These are phyloP conservation scores for Aureobasidium melanogenum DNA, from an alignment of 2,329 filamentous ascomycete species.

Conservation along the genomic window DNA sequence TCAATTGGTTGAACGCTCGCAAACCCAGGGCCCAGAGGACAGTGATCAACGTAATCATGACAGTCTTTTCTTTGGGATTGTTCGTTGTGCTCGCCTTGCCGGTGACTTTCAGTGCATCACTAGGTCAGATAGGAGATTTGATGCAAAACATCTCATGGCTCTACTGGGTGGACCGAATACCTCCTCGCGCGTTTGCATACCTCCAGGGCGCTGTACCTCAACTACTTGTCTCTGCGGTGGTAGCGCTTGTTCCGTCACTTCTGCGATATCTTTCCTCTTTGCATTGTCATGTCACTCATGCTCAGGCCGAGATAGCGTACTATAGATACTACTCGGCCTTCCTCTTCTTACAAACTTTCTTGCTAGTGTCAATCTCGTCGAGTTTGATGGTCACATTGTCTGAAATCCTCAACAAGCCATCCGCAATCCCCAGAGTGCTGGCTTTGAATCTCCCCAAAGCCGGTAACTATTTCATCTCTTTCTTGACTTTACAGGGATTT, in stretches of 20 bases:
- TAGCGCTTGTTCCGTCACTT: background rate
- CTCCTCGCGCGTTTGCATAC: background rate
- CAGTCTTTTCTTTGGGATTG: background rate
- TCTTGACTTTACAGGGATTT: background rate
- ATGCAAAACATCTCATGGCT: background rate
- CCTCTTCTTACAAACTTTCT: background rate
- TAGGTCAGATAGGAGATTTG: background rate
- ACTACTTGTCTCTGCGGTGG: background rate
- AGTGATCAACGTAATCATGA: background rate
- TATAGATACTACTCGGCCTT: background rate
- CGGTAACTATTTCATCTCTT: constrained; percentile 2
- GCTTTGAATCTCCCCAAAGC: background rate
- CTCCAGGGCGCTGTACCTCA: background rate
- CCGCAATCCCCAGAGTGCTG: background rate
- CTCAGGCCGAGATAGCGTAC: background rate
- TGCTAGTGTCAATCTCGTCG: background rate
- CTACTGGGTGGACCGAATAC: background rate
- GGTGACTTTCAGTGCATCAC: background rate
- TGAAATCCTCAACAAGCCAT: background rate
- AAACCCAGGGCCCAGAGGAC: background rate
- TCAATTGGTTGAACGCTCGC: background rate
- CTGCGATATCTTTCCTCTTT: background rate
- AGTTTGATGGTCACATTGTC: background rate
- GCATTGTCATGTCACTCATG: background rate
- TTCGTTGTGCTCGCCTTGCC: background rate